Evolutionary conservation across 768 basidiomycete species (phyloP).

Genomic region (Stropharia rugosoannulata): DNA sequence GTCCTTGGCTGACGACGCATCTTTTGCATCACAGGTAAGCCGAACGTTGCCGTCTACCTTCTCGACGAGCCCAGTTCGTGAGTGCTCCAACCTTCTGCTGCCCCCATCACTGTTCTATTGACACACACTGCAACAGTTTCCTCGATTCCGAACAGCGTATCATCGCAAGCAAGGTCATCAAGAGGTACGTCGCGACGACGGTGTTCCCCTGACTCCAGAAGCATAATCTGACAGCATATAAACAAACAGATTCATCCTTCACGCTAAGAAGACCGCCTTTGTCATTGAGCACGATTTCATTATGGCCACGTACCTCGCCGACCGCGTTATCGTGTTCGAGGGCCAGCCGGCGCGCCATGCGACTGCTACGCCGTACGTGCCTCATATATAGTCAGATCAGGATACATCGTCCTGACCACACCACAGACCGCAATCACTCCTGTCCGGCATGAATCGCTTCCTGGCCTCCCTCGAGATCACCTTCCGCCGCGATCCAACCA

Average conservation of each 20-base stretch:
- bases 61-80: slow-evolving; percentile 92
- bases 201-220: slow-evolving; percentile 3
- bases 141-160: slow-evolving; percentile 99
- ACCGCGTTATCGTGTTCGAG: slow-evolving; percentile 93
- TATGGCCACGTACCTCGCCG: slow-evolving; percentile 99
- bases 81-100: slow-evolving; percentile 19
- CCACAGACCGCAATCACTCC: slow-evolving; percentile 83
- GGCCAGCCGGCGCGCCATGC: slow-evolving; percentile 85
- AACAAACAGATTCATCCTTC: slow-evolving; percentile 76
- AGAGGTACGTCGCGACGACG: slow-evolving; percentile 56
- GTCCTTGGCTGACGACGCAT: background rate
- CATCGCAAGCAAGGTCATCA: slow-evolving; percentile 96
- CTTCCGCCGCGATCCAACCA: slow-evolving; percentile 96
- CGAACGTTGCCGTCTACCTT: slow-evolving; percentile 85
- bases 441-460: slow-evolving; percentile 99
- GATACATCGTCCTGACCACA: background rate
- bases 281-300: slow-evolving; percentile 99
- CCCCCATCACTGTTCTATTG: background rate
- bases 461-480: slow-evolving; percentile 94
- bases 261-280: slow-evolving; percentile 97
- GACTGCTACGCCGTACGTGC: slow-evolving; percentile 78
- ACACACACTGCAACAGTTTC: slow-evolving; percentile 52
- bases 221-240: background rate
- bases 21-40: slow-evolving; percentile 47
- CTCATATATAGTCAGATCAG: background rate